These are phyloP conservation scores for Wolfiporia cocos DNA, from an alignment of 1,284 basidiomycete genomes.

Conservation along the genomic window DNA sequence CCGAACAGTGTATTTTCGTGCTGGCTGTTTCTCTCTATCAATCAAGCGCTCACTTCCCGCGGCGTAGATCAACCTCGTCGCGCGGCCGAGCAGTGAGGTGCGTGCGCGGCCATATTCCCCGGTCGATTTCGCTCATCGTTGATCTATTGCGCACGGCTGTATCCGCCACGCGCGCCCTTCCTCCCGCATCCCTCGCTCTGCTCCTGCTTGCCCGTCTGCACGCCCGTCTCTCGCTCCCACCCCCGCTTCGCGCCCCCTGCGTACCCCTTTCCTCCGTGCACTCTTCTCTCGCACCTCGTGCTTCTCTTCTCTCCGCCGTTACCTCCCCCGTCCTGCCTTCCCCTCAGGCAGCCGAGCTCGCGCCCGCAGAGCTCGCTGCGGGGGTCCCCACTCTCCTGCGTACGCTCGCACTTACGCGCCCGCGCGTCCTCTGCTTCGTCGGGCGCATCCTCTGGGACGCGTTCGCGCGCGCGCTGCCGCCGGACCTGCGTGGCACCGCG, in stretches of 20 bases:
- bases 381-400: constrained; percentile 35
- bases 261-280: too few relatives aligned
- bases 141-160: background rate
- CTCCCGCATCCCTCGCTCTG: too few relatives aligned
- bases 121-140: background rate
- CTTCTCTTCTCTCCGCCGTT: background rate
- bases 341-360: constrained; percentile 20
- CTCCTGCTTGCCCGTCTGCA: too few relatives aligned
- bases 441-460: constrained; percentile 63
- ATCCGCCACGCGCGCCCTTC: too few relatives aligned
- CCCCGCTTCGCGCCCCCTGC: too few relatives aligned
- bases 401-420: constrained; percentile 51
- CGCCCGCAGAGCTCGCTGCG: constrained; percentile 15
- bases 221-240: too few relatives aligned
- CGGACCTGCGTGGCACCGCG: background rate
- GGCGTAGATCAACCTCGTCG: constrained; percentile 24
- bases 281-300: background rate
- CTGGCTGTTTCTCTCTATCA: background rate
- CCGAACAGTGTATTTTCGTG: background rate
- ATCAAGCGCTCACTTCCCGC: background rate
- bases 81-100: constrained; percentile 23
- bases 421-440: constrained; percentile 64
- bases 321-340: background rate
- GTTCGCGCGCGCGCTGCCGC: constrained; percentile 14
- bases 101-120: background rate